Conservation (phyloP, 176 grass and related monocot species). For the Dactylis glomerata region DNA sequence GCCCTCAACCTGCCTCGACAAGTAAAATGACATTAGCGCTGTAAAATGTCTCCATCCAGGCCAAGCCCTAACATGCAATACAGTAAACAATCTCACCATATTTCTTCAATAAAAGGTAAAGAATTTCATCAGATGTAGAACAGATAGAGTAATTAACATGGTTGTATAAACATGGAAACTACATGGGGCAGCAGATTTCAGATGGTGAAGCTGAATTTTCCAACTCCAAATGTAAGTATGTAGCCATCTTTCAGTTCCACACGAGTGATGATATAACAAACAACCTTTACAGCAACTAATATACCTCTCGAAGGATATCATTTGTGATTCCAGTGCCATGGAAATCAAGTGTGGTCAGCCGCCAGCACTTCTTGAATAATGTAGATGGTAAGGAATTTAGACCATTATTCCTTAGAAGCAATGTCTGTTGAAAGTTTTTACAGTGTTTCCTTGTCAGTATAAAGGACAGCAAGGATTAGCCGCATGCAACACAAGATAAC, state of each 20-base stretch:
- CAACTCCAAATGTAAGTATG: not conserved
- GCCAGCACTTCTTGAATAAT: constrained; percentile 67
- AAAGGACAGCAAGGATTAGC: not conserved
- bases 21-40: not conserved
- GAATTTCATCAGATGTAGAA: not conserved
- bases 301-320: constrained; percentile 87
- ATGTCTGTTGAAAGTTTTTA: constrained; percentile 45
- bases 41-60: not conserved
- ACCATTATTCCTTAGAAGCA: constrained; percentile 83
- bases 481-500: not conserved
- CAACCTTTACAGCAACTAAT: not conserved
- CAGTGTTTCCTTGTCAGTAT: not conserved
- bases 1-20: constrained; percentile 58
- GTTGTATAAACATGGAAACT: not conserved
- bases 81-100: not conserved
- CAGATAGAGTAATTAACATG: not conserved
- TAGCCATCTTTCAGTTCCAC: not conserved
- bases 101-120: not conserved
- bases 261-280: not conserved
- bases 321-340: constrained; percentile 97
- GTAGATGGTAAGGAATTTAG: constrained; percentile 66
- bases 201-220: not conserved
- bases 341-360: constrained; percentile 78
- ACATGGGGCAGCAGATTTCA: not conserved
- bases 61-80: not conserved